Conservation (phyloP, 1,284 basidiomycete species). For the Tylopilus orsonianus region DNA sequence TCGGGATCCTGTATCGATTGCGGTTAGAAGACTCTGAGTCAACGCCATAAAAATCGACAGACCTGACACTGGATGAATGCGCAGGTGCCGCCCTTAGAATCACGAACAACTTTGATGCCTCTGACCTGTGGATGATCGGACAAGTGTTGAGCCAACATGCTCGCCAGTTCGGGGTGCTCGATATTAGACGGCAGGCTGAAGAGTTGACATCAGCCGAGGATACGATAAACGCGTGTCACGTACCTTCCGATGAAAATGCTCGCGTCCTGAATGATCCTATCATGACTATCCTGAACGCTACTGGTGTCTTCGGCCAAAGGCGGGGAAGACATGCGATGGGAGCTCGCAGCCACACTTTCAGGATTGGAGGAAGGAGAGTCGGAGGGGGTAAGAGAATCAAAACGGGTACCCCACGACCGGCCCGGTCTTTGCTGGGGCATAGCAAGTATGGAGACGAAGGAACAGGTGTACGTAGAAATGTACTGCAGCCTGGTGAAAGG, state of each 20-base stretch:
- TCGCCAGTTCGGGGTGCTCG: slow-evolving; percentile 58
- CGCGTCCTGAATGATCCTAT: slow-evolving; percentile 64
- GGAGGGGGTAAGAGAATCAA: slow-evolving; percentile 48
- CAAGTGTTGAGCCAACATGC: slow-evolving; percentile 61
- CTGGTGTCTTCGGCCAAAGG: slow-evolving; percentile 29
- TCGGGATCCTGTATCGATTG: slow-evolving; percentile 46
- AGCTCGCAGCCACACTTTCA: slow-evolving; percentile 15
- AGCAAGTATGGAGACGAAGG: slow-evolving; percentile 17
- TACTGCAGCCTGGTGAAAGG: slow-evolving; percentile 8
- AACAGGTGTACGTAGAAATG: slow-evolving; percentile 20
- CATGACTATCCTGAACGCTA: slow-evolving; percentile 43
- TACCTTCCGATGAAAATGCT: slow-evolving; percentile 82
- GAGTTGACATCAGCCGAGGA: slow-evolving; percentile 11
- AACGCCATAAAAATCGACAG: slow-evolving; percentile 17
- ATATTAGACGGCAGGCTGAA: slow-evolving; percentile 68
- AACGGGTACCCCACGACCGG: slow-evolving; percentile 69
- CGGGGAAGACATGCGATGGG: slow-evolving; percentile 18
- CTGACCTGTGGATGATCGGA: slow-evolving; percentile 60
- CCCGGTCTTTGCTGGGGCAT: slow-evolving; percentile 45
- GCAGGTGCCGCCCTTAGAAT: slow-evolving; percentile 71
- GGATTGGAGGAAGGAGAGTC: slow-evolving; percentile 27
- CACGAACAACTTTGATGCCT: slow-evolving; percentile 71
- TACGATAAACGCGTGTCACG: slow-evolving; percentile 8
- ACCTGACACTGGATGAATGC: slow-evolving; percentile 83
- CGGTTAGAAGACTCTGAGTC: slow-evolving; percentile 12